Evolutionary conservation across 768 basidiomycete genomes (phyloP).

Genomic region (Antrodiella citrinella): DNA sequence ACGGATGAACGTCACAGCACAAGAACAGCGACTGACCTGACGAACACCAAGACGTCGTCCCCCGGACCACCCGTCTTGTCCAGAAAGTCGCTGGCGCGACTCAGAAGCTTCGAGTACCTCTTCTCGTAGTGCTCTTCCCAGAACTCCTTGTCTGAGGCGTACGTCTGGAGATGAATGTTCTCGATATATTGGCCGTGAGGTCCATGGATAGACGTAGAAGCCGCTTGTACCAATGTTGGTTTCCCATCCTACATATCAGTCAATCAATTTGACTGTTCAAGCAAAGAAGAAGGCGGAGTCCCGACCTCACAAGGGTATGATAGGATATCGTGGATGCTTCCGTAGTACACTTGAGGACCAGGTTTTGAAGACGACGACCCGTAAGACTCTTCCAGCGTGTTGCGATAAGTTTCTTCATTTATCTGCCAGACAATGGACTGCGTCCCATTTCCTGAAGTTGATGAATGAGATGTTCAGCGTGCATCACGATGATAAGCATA

Average conservation of each 20-base stretch:
- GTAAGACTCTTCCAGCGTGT: slow-evolving; percentile 47
- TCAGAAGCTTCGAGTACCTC: slow-evolving; percentile 53
- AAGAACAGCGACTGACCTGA: slow-evolving; percentile 52
- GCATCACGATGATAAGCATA: slow-evolving; percentile 20
- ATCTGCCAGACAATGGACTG: slow-evolving; percentile 89
- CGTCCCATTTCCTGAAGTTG: slow-evolving; percentile 74
- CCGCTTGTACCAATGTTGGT: slow-evolving; percentile 69
- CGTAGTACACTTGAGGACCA: slow-evolving; percentile 72
- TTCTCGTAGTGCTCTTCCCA: slow-evolving; percentile 64
- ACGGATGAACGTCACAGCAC: not conserved
- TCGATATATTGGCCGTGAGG: slow-evolving; percentile 84
- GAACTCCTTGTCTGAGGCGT: slow-evolving; percentile 65
- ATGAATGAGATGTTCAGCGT: too few relatives aligned
- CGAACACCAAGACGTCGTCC: slow-evolving; percentile 73
- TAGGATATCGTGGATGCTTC: slow-evolving; percentile 88
- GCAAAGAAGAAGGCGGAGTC: slow-evolving; percentile 1
- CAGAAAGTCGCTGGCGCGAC: slow-evolving; percentile 65
- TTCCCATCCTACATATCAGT: slow-evolving; percentile 63
- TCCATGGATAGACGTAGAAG: slow-evolving; percentile 72
- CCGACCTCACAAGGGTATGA: slow-evolving; percentile 92
- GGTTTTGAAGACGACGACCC: slow-evolving; percentile 27
- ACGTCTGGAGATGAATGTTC: slow-evolving; percentile 77
- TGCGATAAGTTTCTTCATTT: slow-evolving; percentile 78
- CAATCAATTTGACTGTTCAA: not conserved
- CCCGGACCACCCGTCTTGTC: slow-evolving; percentile 54